phyloP scores from a whole-genome alignment of 164 flowering plant genomes.

The Nymphaea thermarum region DNA sequence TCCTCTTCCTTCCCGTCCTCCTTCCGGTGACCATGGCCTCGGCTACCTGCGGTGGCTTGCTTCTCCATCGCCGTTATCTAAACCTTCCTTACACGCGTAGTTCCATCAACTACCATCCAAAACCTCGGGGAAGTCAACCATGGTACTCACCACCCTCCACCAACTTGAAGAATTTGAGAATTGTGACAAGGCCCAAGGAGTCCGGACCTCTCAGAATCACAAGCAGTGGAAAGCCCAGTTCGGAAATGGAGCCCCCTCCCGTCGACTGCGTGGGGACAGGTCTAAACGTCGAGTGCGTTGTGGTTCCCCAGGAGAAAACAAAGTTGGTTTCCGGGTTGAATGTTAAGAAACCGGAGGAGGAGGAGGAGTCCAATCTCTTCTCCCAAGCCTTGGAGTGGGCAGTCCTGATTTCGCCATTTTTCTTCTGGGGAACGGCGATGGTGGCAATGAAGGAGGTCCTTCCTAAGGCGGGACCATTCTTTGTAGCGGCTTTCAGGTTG shows the following conservation, averaged over 20 bases:
- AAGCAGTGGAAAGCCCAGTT: not conserved
- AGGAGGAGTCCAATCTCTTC: not conserved
- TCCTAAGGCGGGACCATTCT: slow-evolving; percentile 81
- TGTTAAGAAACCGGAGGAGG: slow-evolving; percentile 4
- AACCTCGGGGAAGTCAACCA: too few relatives aligned
- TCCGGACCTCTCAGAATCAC: too few relatives aligned
- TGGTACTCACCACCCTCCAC: too few relatives aligned
- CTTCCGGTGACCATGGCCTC: too few relatives aligned
- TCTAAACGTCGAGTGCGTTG: slow-evolving; percentile 45
- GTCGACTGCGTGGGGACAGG: slow-evolving; percentile 58
- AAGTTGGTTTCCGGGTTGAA: slow-evolving; percentile 3
- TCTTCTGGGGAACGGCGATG: slow-evolving; percentile 99
- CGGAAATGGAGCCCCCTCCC: slow-evolving; percentile 6
- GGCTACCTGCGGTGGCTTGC: too few relatives aligned
- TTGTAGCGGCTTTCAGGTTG: slow-evolving; percentile 65
- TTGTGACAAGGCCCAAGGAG: too few relatives aligned
- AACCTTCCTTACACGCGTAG: not conserved
- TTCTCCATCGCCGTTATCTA: too few relatives aligned
- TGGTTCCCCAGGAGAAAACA: slow-evolving; percentile 1
- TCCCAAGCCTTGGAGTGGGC: slow-evolving; percentile 41
- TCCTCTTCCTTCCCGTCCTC: too few relatives aligned
- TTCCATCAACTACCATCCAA: not conserved
- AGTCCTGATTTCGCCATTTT: slow-evolving; percentile 77
- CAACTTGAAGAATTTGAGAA: too few relatives aligned
- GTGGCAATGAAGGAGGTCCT: slow-evolving; percentile 96